phyloP scores from a whole-genome alignment of 2,329 filamentous ascomycete species.

The Diatrype stigma region DNA sequence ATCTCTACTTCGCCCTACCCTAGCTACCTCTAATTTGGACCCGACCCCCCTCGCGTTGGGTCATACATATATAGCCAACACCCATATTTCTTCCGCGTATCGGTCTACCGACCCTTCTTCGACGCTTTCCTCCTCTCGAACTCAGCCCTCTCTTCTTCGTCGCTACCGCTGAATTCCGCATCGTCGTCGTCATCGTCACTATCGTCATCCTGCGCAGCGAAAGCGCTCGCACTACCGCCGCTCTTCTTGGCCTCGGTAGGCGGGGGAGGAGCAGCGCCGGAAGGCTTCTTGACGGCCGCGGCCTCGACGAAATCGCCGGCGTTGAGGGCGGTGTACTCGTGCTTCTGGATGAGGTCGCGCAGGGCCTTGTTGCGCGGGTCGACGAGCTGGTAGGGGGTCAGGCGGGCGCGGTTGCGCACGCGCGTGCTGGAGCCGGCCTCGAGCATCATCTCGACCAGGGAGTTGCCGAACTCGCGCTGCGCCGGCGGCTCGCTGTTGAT shows the following conservation, averaged over 20 bases:
- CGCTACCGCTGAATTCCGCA: constrained; percentile 60
- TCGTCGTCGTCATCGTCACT: constrained; percentile 46
- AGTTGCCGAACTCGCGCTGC: constrained; percentile 61
- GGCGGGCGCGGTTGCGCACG: constrained; percentile 65
- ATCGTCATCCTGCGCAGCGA: constrained; percentile 19
- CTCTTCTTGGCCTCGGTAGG: constrained; percentile 14
- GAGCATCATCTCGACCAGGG: constrained; percentile 73
- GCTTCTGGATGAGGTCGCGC: constrained; percentile 60
- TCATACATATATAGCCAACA: background rate
- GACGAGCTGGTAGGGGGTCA: constrained; percentile 67
- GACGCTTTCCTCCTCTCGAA: constrained; percentile 47
- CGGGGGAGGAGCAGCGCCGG: constrained; percentile 6
- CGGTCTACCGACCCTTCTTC: constrained; percentile 27
- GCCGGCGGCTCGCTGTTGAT: constrained; percentile 63
- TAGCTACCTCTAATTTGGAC: too few relatives aligned
- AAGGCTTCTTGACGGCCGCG: constrained; percentile 19
- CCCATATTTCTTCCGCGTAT: background rate
- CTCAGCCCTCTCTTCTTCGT: constrained; percentile 60
- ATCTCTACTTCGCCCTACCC: too few relatives aligned
- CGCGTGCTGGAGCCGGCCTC: constrained; percentile 66
- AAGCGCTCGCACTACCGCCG: constrained; percentile 14
- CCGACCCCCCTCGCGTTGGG: too few relatives aligned
- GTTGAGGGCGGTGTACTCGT: constrained; percentile 62
- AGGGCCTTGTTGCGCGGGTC: constrained; percentile 66
- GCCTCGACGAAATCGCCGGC: constrained; percentile 51